Evolutionary conservation across 169 alveolate genomes (phyloP).

Genomic region (Blepharisma undulans): DNA sequence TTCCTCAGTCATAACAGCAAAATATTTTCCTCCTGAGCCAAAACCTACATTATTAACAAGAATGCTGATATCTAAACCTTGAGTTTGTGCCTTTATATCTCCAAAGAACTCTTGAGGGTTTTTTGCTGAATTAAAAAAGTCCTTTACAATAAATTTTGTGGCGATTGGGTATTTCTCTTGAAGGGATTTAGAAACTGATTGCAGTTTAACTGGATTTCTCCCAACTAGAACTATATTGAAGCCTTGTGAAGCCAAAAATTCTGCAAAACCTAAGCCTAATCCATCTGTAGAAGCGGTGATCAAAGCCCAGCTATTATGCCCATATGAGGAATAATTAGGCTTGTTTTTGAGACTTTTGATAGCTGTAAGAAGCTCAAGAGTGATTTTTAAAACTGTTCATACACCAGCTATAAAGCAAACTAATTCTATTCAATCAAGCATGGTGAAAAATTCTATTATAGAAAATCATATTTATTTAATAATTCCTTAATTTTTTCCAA

Average conservation of each 20-base stretch:
- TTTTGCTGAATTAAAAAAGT: not conserved
- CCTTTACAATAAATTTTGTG: not conserved
- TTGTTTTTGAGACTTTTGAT: no score
- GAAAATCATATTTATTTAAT: no score
- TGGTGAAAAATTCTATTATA: no score
- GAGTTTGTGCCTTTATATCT: not conserved
- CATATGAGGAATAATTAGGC: no score
- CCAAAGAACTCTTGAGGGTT: slow-evolving; percentile 8
- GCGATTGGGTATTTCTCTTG: not conserved
- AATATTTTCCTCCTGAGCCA: not conserved
- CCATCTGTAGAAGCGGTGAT: slow-evolving; percentile 55
- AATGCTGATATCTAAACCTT: slow-evolving; percentile 12
- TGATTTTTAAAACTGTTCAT: no score
- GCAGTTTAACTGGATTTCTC: slow-evolving; percentile 32
- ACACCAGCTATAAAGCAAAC: no score
- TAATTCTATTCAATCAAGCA: no score
- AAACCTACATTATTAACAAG: slow-evolving; percentile 43
- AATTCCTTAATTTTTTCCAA: no score
- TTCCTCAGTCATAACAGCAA: not conserved
- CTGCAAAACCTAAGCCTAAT: slow-evolving; percentile 42
- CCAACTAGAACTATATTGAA: slow-evolving; percentile 35
- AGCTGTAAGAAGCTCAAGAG: no score
- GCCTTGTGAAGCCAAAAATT: slow-evolving; percentile 35
- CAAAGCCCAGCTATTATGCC: slow-evolving; percentile 45
- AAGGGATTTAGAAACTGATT: not conserved